These are phyloP conservation scores for Discostella pseudostelligera DNA, from an alignment of 108 stramenopile genomes.

Conservation along the genomic window DNA sequence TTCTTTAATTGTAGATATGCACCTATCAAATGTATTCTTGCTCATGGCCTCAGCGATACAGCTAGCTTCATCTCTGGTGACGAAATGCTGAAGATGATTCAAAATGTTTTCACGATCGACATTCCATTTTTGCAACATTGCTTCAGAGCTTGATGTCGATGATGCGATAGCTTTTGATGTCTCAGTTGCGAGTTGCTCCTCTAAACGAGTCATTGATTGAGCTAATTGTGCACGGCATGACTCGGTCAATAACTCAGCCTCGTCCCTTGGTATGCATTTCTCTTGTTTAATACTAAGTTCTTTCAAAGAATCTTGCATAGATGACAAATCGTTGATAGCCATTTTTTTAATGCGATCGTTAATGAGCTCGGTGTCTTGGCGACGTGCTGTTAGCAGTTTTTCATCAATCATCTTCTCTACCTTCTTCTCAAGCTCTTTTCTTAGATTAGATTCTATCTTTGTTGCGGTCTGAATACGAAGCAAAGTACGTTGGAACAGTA, in stretches of 20 bases:
- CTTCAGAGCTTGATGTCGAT: background rate
- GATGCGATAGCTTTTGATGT: background rate
- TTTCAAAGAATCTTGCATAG: constrained; percentile 2
- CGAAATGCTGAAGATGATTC: background rate
- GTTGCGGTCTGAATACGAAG: background rate
- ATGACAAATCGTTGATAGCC: background rate
- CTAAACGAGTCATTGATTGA: constrained; percentile 2
- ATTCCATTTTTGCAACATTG: constrained; percentile 2
- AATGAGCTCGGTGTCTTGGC: constrained; percentile 1
- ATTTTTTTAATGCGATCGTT: background rate
- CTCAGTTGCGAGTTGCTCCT: background rate
- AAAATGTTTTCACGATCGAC: background rate
- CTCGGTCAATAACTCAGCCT: background rate
- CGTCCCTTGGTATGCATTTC: constrained; percentile 8
- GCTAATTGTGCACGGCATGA: background rate
- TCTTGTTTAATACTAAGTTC: background rate
- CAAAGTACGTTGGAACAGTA: background rate
- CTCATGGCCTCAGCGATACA: background rate
- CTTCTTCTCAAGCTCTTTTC: background rate
- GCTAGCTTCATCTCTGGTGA: constrained; percentile 1
- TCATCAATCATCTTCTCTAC: background rate
- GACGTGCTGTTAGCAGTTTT: background rate
- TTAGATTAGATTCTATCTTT: constrained; percentile 1
- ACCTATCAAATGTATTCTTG: background rate
- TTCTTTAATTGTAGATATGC: background rate